A percentile compares a stretch with the other conserved stretches of the same genome.
phyloP scores from a whole-genome alignment of 129 eudicot species.

The Kitagawia praeruptora region DNA sequence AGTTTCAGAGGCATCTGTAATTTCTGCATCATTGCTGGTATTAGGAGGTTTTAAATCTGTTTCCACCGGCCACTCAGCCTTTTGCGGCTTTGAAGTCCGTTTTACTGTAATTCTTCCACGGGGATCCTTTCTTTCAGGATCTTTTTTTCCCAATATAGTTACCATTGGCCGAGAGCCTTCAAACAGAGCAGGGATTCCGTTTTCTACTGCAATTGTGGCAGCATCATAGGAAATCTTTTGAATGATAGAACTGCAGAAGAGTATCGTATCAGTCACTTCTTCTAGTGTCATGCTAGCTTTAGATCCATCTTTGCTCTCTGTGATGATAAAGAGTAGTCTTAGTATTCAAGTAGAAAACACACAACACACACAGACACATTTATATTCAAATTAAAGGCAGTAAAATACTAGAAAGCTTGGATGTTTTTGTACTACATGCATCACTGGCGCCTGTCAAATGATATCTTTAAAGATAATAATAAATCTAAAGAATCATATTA shows the following conservation, averaged over 20 bases:
- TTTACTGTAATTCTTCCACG: conserved; percentile 31
- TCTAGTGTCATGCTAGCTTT: conserved; percentile 61
- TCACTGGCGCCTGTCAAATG: neutral
- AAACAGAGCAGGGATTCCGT: conserved; percentile 30
- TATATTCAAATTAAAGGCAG: neutral
- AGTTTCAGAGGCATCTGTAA: conserved; percentile 25
- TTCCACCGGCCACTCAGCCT: conserved; percentile 36
- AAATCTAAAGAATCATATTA: neutral
- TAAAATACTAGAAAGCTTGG: neutral
- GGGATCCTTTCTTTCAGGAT: conserved; percentile 33
- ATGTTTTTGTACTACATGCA: neutral
- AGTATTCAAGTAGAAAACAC: conserved; percentile 6
- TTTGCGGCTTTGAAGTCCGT: conserved; percentile 47
- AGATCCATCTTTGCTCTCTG: conserved; percentile 46
- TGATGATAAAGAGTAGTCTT: neutral
- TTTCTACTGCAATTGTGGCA: conserved; percentile 76
- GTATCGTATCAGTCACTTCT: conserved; percentile 89
- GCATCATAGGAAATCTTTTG: conserved; percentile 71
- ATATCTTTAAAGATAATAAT: neutral
- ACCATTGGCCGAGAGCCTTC: conserved; percentile 39
- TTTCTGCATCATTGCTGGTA: conserved; percentile 25
- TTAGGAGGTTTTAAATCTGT: conserved; percentile 31
- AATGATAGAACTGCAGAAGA: conserved; percentile 85
- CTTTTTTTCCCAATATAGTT: conserved; percentile 33
- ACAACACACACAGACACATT: neutral